phyloP scores from a whole-genome alignment of 2,329 filamentous ascomycete genomes.

The Colletotrichum liaoningense region DNA sequence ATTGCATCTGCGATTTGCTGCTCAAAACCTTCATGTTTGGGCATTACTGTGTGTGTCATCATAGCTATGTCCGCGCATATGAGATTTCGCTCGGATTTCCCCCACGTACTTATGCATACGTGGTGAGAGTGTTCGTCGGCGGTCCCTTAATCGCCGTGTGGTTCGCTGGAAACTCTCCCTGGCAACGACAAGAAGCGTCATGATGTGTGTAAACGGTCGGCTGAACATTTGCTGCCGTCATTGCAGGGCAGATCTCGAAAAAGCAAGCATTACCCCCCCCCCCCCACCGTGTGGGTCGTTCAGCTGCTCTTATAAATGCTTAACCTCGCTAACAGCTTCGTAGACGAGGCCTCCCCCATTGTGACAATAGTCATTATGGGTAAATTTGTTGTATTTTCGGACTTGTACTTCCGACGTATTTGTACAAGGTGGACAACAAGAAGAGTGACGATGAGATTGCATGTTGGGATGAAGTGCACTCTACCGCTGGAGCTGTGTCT shows the following conservation, averaged over 20 bases:
- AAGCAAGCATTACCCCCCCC: conserved; percentile 31
- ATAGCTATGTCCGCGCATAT: too few relatives aligned
- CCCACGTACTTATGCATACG: too few relatives aligned
- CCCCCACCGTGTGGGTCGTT: conserved; percentile 19
- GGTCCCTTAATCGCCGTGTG: too few relatives aligned
- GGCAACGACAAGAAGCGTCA: conserved; percentile 50
- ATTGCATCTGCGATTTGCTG: too few relatives aligned
- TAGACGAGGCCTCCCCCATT: conserved; percentile 30
- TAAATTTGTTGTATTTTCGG: conserved; percentile 28
- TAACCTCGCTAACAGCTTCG: background rate
- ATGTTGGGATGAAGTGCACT: conserved; percentile 32
- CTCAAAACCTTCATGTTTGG: too few relatives aligned
- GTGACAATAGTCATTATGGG: conserved; percentile 37
- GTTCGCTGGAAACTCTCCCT: too few relatives aligned
- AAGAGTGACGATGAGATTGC: conserved; percentile 26
- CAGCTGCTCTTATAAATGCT: background rate
- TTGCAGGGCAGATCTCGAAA: conserved; percentile 41
- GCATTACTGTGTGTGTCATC: too few relatives aligned
- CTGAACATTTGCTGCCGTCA: conserved; percentile 43
- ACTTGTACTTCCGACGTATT: conserved; percentile 31
- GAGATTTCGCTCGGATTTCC: too few relatives aligned
- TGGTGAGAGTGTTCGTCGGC: too few relatives aligned
- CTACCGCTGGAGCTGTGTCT: conserved; percentile 13
- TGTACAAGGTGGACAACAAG: conserved; percentile 37
- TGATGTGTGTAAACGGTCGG: conserved; percentile 61